Evolutionary conservation across 306 rosid species (phyloP), one percentile per base, ranked within the genome.

Genomic region (Quercus glauca): DNA sequence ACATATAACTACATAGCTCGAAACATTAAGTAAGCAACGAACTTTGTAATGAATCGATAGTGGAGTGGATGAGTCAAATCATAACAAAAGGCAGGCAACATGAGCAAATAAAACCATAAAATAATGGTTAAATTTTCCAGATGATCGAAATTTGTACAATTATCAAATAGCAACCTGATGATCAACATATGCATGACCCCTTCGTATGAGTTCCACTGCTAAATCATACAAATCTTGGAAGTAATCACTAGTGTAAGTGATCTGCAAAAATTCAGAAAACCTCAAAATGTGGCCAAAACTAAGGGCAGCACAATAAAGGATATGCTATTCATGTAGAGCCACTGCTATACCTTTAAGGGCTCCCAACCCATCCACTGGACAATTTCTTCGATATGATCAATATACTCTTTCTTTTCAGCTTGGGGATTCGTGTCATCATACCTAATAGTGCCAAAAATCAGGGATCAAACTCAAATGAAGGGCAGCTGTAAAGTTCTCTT

Each of bases 341-440:
- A 49, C 65, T 15, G 55, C 31, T 17, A 76, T 84, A 91, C 99
- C 99, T 93, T 91, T 73, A 74, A 83, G 13, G 99, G 99, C 83
- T 96, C 89, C 99, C 98, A 96, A 73, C 98, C 99, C 96, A 96
- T 96, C 99, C 99, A 96, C 77, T 82, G 81, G 74, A 96, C 98
- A 89, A 96, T 91, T 83, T 96, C 99, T 84, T 93, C 86, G 69
- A 96, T 96, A 80, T 90, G 99, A 85, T 96, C 97, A 84, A 96
- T 96, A 74, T 91, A 96, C 79, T 96, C 99, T 87, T 89, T 89
- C 90, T 90, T 96, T 78, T 96, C 99, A 74, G 96, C 98, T 78
- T 90, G 97, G 5, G 99, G 99, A 73, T 96, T 96, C 33, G 99
- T 96, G 77, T 96, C 99, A 83, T 96, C 98, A 74, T 78, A 96